phyloP scores from a whole-genome alignment of 176 grass and related monocot species.

The Musa beccarii region DNA sequence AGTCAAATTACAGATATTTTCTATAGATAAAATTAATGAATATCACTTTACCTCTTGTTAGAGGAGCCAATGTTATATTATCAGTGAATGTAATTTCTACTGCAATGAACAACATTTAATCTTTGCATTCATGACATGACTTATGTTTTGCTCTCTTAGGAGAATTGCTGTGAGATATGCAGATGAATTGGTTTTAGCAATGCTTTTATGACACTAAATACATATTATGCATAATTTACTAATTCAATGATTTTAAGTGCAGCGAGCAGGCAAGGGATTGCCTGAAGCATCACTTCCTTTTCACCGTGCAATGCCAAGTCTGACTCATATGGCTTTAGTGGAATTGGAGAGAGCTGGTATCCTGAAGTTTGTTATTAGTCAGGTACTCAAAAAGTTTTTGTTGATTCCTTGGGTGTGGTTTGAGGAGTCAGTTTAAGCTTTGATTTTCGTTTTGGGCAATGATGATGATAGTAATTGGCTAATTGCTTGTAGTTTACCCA shows the following conservation, averaged over 20 bases:
- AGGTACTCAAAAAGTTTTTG: slow-evolving; percentile 31
- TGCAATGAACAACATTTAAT: neutral
- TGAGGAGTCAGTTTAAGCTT: neutral
- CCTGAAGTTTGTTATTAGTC: slow-evolving; percentile 89
- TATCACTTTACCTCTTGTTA: no score
- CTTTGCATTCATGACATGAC: neutral
- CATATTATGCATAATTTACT: slow-evolving; percentile 3
- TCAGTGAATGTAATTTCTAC: neutral
- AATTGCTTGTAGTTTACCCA: neutral
- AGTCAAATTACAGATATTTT: no score
- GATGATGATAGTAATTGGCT: neutral
- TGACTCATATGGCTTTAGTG: slow-evolving; percentile 93
- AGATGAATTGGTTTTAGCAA: slow-evolving; percentile 16
- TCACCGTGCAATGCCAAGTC: slow-evolving; percentile 73
- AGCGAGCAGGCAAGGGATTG: slow-evolving; percentile 73
- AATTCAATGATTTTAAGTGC: slow-evolving; percentile 21
- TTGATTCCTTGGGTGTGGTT: neutral
- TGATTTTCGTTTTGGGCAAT: neutral
- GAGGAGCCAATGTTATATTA: no score
- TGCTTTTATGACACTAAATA: no score
- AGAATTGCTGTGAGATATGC: neutral
- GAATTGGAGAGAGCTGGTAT: slow-evolving; percentile 65
- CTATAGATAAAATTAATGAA: no score
- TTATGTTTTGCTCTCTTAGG: neutral
- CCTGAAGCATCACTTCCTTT: slow-evolving; percentile 85